phyloP scores from a whole-genome alignment of 1,284 basidiomycete species.

The Trametes polyzona region DNA sequence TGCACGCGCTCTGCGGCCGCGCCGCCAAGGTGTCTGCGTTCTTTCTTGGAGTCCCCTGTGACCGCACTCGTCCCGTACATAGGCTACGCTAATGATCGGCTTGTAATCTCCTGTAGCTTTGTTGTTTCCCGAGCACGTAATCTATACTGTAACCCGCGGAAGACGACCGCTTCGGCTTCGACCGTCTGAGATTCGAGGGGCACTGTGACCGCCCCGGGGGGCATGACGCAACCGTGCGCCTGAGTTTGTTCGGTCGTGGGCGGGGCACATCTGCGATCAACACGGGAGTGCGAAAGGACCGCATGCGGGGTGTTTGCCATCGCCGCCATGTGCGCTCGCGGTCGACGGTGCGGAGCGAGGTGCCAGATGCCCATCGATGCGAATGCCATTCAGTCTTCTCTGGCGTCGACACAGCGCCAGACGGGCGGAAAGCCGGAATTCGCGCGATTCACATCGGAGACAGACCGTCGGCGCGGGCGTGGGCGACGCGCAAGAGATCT shows the following conservation, averaged over 20 bases:
- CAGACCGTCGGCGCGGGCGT: background rate
- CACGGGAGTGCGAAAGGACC: slow-evolving; percentile 17
- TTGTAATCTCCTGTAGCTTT: slow-evolving; percentile 18
- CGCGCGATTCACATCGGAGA: slow-evolving; percentile 19
- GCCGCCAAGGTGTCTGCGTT: slow-evolving; percentile 5
- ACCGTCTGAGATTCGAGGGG: background rate
- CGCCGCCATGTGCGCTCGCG: background rate
- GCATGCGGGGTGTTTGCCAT: slow-evolving; percentile 3
- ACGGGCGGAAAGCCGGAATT: slow-evolving; percentile 4
- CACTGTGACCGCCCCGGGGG: no score
- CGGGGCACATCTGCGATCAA: slow-evolving; percentile 18
- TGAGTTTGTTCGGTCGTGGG: slow-evolving; percentile 1
- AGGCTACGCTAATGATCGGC: slow-evolving; percentile 18
- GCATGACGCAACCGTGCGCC: slow-evolving; percentile 15
- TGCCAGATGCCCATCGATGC: slow-evolving; percentile 13
- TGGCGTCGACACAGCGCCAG: slow-evolving; percentile 5
- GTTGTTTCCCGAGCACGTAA: slow-evolving; percentile 16
- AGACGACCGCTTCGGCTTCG: background rate
- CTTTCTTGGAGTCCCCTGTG: slow-evolving; percentile 8
- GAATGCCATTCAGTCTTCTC: slow-evolving; percentile 6
- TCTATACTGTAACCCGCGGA: slow-evolving; percentile 13
- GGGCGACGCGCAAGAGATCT: slow-evolving; percentile 6
- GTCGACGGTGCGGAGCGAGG: background rate
- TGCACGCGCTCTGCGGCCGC: slow-evolving; percentile 1
- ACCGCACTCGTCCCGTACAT: background rate